Base-by-base conservation (phyloP, 2,329 filamentous ascomycete species). In the Ophiostoma quercus region DNA sequence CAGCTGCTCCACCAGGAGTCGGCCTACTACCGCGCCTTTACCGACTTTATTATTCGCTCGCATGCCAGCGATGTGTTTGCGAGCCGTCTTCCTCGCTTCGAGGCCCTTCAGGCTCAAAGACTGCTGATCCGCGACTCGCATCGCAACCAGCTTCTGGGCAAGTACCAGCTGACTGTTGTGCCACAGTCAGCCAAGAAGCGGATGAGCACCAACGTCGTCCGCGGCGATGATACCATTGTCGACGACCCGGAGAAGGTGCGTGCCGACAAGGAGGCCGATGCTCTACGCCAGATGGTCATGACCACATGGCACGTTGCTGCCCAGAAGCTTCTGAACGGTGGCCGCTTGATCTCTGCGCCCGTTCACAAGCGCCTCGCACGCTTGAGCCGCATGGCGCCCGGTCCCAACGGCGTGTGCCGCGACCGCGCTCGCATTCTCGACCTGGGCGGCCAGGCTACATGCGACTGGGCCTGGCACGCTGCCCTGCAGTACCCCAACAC, bases 401-500 rank as follows among this genome's bases (percentile, higher is more conserved):
- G 78, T n/a, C 75, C 77, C 39, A 76, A 82, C 60, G 83, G 83
- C 29, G 78, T 79, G 22, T 77, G 79, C 68, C 81, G 72, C 19
- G 81, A 86, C 71, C 84, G 88, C 32, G 81, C 88, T 3, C 84
- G 90, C 43, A 90, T 97, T 70, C 85, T 98, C 34, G 94, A 98
- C 77, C 88, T 97, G 43, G 93, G 92, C 67, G 94, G 94, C 63
- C 89, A 94, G 77, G 85, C 90, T 0, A 88, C 91, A 16, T 94
- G 92, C 77, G 93, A 96, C 79, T 99, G 95, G 95, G 94, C 92
- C 29, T 99, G 95, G 95, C 89, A 95, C 77, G 91, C 92, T 71
- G 93, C 95, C 0, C 84, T 91, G 67, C 90, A 94, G 77, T 95
- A 94, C 79, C 92, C 92, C 22, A 90, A 92, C 77, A 86, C 91